phyloP scores from a whole-genome alignment of 2,329 filamentous ascomycete species.

The Fusarium annulatum region DNA sequence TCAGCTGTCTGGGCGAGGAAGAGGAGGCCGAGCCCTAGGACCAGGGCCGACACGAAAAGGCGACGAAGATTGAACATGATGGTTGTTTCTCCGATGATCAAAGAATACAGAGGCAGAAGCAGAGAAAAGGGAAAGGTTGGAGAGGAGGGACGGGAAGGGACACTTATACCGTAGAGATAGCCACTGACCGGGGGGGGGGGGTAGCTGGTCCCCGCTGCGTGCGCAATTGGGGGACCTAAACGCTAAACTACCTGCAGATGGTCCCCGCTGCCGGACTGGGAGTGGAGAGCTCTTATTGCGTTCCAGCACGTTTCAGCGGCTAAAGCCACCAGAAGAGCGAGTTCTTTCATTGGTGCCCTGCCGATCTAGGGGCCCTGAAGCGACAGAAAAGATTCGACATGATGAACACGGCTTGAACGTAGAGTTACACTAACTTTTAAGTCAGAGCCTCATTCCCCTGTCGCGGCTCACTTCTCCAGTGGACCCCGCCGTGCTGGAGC shows the following conservation, averaged over 20 bases:
- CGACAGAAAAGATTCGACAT: conserved; percentile 15
- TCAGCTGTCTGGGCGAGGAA: conserved; percentile 80
- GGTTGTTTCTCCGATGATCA: conserved; percentile 42
- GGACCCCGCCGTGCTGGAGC: not conserved
- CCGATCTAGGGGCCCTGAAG: not conserved
- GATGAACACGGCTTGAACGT: not conserved
- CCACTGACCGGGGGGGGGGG: conserved; percentile 26
- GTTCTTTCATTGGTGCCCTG: conserved; percentile 18
- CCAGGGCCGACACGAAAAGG: conserved; percentile 76
- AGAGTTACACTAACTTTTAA: not conserved
- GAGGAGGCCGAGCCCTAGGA: conserved; percentile 79
- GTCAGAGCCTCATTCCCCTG: conserved; percentile 1
- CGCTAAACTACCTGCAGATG: conserved; percentile 24
- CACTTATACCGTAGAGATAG: conserved; percentile 42
- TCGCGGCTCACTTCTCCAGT: conserved; percentile 1
- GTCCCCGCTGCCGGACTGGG: conserved; percentile 21
- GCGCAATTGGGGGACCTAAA: conserved; percentile 33
- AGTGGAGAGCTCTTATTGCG: conserved; percentile 31
- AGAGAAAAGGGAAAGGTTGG: conserved; percentile 10
- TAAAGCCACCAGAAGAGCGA: conserved; percentile 14
- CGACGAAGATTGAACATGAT: conserved; percentile 81
- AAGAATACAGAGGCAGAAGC: conserved; percentile 19
- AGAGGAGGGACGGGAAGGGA: conserved; percentile 33
- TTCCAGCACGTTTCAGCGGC: conserved; percentile 43
- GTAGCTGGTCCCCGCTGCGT: conserved; percentile 22